Percentiles rank a stretch among this genome's conserved stretches.
phyloP scores from a whole-genome alignment of 129 eudicot species.

The Daucus carota region DH1_v3.0 NC_030385.2:32749501-32750000 shows the following conservation, averaged over 20 bases:
- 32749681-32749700: slow-evolving; percentile 33
- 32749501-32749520: slow-evolving; percentile 13
- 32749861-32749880: slow-evolving; percentile 65
- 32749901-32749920: slow-evolving; percentile 85
- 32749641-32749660: slow-evolving; percentile 27
- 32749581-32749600: slow-evolving; percentile 22
- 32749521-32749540: slow-evolving; percentile 19
- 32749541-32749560: slow-evolving; percentile 18
- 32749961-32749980: slow-evolving; percentile 69
- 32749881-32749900: slow-evolving; percentile 88
- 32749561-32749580: slow-evolving; percentile 16
- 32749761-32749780: slow-evolving; percentile 23
- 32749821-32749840: slow-evolving; percentile 46
- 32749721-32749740: slow-evolving; percentile 26
- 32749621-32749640: slow-evolving; percentile 22
- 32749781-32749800: slow-evolving; percentile 19
- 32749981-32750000: slow-evolving; percentile 48
- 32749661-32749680: slow-evolving; percentile 25
- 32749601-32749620: slow-evolving; percentile 21
- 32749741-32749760: slow-evolving; percentile 20
- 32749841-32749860: slow-evolving; percentile 30
- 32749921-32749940: slow-evolving; percentile 78
- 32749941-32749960: slow-evolving; percentile 42
- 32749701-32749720: slow-evolving; percentile 19
- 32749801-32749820: slow-evolving; percentile 26